Evolutionary conservation across 2,329 filamentous ascomycete genomes (phyloP), one percentile per base, ranked within the genome.

Genomic region (Arthrinium puccinioides): DNA sequence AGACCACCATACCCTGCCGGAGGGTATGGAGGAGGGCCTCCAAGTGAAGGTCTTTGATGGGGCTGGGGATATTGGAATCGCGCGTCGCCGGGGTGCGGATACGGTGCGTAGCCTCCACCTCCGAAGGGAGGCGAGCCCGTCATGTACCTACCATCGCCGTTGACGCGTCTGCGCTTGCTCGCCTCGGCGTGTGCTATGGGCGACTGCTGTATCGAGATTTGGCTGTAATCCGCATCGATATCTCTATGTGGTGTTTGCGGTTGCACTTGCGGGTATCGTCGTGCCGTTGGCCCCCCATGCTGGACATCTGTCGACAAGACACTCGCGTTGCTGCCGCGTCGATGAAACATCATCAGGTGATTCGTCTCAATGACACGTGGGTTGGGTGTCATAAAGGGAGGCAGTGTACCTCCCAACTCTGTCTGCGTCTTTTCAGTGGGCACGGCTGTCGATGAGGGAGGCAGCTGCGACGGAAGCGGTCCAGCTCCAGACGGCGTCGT

Each of bases 241-340:
- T 60, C 66, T 54, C 51, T n/a, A n/a, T n/a, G n/a, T n/a, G n/a
- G n/a, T n/a, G n/a, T n/a, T n/a, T n/a, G 62, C 51, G 59, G 37
- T 45, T 46, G 29, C 63, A 20, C 26, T 19, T 65, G 44, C 74
- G 48, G 74, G 50, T 74, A 74, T 25, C 81, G 74, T 16, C 82
- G 74, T n/a, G n/a, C n/a, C n/a, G n/a, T n/a, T n/a, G n/a, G n/a
- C n/a, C n/a, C n/a, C 39, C 80, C 72, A 53, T 85, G 84, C n/a
- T n/a, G n/a, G 20, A 62, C 57, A 37, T 83, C 79, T 9, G 70
- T 66, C 4, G 70, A 68, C 36, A 51, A 46, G 27, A 40, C 23
- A 28, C 46, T 48, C 9, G 47, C 48, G 13, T 46, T 32, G 15
- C 54, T 55, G 4, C 51, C 51, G 11, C 52, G 58, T n/a, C 57